phyloP scores from a whole-genome alignment of 352 stramenopile species.

The Pythium brachiatum region DNA sequence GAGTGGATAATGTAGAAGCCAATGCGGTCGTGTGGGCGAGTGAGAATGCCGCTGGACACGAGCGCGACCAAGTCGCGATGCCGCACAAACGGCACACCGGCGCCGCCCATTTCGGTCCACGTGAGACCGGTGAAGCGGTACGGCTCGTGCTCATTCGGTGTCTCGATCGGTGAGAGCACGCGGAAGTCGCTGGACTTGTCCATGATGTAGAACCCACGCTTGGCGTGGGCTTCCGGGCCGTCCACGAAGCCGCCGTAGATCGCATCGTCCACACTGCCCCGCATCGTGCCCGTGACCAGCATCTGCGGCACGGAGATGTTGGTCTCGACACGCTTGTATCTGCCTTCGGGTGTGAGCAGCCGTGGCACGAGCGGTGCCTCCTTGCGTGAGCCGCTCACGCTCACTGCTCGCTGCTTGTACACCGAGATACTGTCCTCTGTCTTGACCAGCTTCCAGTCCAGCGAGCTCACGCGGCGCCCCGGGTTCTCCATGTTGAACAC shows the following conservation, averaged over 20 bases:
- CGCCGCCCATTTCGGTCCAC: conserved; percentile 19
- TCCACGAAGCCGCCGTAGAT: conserved; percentile 24
- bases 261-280: conserved; percentile 19
- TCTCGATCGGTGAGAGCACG: conserved; percentile 11
- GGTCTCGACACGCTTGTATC: conserved; percentile 15
- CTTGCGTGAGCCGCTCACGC: conserved; percentile 6
- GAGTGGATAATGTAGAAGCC: conserved; percentile 29
- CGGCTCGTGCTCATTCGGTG: conserved; percentile 13
- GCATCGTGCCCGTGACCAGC: conserved; percentile 19
- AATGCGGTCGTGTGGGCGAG: conserved; percentile 12
- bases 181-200: conserved; percentile 18
- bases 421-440: conserved; percentile 17
- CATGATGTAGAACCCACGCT: conserved; percentile 16
- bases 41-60: conserved; percentile 12
- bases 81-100: conserved; percentile 18
- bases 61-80: conserved; percentile 19
- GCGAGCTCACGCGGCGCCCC: conserved; percentile 5
- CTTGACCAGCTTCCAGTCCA: conserved; percentile 24
- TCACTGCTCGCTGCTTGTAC: conserved; percentile 14
- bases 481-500: conserved; percentile 16
- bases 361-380: conserved; percentile 10
- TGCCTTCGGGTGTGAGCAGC: conserved; percentile 17
- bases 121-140: conserved; percentile 18
- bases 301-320: conserved; percentile 22
- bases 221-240: conserved; percentile 10